Evolutionary conservation across 768 basidiomycete species (phyloP).

Genomic region (Lyophyllum decastes): DNA sequence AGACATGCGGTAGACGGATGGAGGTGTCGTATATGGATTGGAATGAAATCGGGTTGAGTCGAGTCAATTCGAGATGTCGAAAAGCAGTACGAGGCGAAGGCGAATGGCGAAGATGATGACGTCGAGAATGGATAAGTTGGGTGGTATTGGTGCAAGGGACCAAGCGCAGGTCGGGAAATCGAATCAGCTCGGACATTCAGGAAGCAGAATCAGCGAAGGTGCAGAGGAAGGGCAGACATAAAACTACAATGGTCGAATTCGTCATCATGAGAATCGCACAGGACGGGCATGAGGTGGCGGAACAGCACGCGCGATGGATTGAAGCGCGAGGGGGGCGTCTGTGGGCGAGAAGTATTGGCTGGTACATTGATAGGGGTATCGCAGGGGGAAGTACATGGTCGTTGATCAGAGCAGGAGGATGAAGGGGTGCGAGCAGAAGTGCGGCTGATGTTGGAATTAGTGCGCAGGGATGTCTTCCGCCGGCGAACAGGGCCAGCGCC

Average conservation of each 20-base stretch:
- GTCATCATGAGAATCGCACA: slow-evolving; percentile 34
- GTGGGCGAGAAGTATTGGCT: slow-evolving; percentile 15
- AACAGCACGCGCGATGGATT: slow-evolving; percentile 53
- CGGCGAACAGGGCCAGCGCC: slow-evolving; percentile 49
- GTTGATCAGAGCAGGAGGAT: background rate
- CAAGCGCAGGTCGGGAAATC: background rate
- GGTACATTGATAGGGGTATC: slow-evolving; percentile 21
- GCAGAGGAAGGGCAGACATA: slow-evolving; percentile 20
- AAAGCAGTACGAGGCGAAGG: background rate
- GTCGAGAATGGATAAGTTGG: background rate
- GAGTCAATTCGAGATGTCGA: background rate
- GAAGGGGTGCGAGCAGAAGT: slow-evolving; percentile 9
- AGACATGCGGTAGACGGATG: background rate
- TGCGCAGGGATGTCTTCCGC: slow-evolving; percentile 54
- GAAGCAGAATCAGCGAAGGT: slow-evolving; percentile 7
- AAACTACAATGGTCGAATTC: slow-evolving; percentile 33
- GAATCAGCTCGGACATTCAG: background rate
- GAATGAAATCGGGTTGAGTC: background rate
- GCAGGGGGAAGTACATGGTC: slow-evolving; percentile 10
- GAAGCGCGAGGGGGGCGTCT: slow-evolving; percentile 39
- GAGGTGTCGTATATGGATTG: background rate
- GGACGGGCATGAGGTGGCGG: slow-evolving; percentile 64
- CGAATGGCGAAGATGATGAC: background rate
- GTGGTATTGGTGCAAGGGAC: background rate
- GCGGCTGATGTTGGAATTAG: slow-evolving; percentile 40